Percentiles rank a stretch among this genome's conserved stretches.
Evolutionary conservation across 345 rosid genomes (phyloP).

Genomic region (Bretschneidera sinensis): DNA sequence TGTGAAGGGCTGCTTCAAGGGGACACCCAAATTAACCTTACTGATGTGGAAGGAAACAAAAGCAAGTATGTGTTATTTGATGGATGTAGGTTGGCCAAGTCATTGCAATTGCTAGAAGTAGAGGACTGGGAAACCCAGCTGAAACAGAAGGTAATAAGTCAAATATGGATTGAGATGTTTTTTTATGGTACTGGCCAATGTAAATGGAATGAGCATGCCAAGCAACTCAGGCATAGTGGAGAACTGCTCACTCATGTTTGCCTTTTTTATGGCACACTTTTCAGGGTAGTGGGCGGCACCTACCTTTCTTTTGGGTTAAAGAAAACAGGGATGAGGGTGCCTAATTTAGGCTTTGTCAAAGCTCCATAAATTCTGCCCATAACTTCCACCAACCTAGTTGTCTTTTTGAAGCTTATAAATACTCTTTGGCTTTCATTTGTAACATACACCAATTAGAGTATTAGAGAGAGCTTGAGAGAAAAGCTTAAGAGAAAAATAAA

Average conservation of each 20-base stretch:
- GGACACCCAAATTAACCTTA: slow-evolving; percentile 16
- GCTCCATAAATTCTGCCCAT: no score
- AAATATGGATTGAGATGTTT: slow-evolving; percentile 31
- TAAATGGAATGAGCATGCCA: slow-evolving; percentile 28
- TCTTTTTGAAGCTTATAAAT: no score
- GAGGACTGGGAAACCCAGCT: not conserved
- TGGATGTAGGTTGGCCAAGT: slow-evolving; percentile 30
- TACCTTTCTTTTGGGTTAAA: no score
- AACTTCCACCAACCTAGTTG: no score
- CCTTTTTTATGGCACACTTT: slow-evolving; percentile 54
- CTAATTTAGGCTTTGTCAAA: no score
- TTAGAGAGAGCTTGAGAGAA: no score
- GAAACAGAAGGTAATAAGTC: slow-evolving; percentile 24
- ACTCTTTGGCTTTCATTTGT: no score
- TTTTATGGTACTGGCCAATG: slow-evolving; percentile 29
- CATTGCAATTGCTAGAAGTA: slow-evolving; percentile 2
- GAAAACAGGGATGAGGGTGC: no score
- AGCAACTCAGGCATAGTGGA: slow-evolving; percentile 46
- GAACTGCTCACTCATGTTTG: slow-evolving; percentile 50
- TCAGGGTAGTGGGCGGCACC: no score
- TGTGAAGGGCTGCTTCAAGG: slow-evolving; percentile 19
- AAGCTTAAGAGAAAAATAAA: no score
- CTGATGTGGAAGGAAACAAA: slow-evolving; percentile 33
- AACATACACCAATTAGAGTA: no score
- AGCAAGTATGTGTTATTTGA: slow-evolving; percentile 35